These are phyloP conservation scores for Solanum appendiculatum DNA, from an alignment of 257 asterid species.

Conservation along the genomic window DNA sequence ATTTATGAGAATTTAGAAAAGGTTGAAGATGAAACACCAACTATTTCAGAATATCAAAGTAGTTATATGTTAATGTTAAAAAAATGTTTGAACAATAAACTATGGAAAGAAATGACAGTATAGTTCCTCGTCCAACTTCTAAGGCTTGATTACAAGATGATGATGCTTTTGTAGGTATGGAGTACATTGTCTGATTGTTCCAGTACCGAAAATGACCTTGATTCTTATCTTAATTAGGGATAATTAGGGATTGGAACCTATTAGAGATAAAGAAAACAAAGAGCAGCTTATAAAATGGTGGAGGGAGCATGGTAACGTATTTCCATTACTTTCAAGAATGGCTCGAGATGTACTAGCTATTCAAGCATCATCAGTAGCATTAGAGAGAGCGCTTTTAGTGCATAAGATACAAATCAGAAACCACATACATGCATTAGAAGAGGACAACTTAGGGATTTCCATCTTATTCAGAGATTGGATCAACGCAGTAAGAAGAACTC, in stretches of 20 bases:
- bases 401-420: too few relatives aligned
- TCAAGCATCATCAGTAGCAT: background rate
- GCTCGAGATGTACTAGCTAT: background rate
- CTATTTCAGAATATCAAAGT: background rate
- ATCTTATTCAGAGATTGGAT: too few relatives aligned
- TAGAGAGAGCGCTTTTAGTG: too few relatives aligned
- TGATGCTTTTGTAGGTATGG: background rate
- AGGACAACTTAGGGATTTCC: too few relatives aligned
- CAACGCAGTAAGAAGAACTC: background rate
- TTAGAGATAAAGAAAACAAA: fast-evolving
- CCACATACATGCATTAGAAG: background rate
- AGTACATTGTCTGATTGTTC: background rate
- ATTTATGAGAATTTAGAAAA: too few relatives aligned
- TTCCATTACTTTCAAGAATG: background rate
- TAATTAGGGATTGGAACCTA: too few relatives aligned
- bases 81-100: background rate
- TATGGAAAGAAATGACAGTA: background rate
- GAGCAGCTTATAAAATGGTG: background rate
- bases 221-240: background rate
- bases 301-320: background rate
- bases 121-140: too few relatives aligned
- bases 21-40: too few relatives aligned
- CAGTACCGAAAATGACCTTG: background rate
- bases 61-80: too few relatives aligned
- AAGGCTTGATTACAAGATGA: too few relatives aligned